Evolutionary conservation across 805 yeast species (phyloP).

Genomic region (Yarrowia bubula): DNA sequence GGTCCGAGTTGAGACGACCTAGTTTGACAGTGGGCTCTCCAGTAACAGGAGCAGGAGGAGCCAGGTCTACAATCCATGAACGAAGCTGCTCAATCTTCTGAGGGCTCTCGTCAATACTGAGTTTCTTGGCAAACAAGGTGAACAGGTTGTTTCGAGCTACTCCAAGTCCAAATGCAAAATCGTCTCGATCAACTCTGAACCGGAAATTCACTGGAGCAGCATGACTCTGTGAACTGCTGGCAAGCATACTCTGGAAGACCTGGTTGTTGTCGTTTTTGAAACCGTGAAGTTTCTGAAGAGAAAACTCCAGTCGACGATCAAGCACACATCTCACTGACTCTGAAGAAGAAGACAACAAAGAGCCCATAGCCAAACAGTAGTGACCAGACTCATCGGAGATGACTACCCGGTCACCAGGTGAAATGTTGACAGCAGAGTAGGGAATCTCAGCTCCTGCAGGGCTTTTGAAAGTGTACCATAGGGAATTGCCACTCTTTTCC

Average conservation of each 20-base stretch:
- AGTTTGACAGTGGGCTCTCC: slow-evolving; percentile 12
- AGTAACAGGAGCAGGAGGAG: slow-evolving; percentile 45
- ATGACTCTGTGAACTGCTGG: slow-evolving; percentile 3
- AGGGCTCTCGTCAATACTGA: slow-evolving; percentile 43
- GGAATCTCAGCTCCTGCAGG: slow-evolving; percentile 16
- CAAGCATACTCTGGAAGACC: slow-evolving; percentile 50
- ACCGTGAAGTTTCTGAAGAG: slow-evolving; percentile 43
- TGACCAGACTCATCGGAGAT: slow-evolving; percentile 81
- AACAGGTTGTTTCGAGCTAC: slow-evolving; percentile 73
- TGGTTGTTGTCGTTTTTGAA: slow-evolving; percentile 51
- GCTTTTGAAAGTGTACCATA: slow-evolving; percentile 3
- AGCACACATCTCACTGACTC: slow-evolving; percentile 51
- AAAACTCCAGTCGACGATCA: slow-evolving; percentile 51
- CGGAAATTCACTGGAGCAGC: slow-evolving; percentile 30
- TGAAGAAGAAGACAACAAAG: slow-evolving; percentile 47
- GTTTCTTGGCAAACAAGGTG: slow-evolving; percentile 51
- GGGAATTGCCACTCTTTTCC: slow-evolving; percentile 3
- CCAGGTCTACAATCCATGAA: slow-evolving; percentile 53
- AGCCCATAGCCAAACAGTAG: slow-evolving; percentile 68
- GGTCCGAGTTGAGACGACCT: slow-evolving; percentile 63
- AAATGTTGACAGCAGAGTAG: slow-evolving; percentile 30
- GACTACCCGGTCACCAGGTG: slow-evolving; percentile 59
- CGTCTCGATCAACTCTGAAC: slow-evolving; percentile 79
- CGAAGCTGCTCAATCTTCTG: slow-evolving; percentile 41
- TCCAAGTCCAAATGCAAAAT: slow-evolving; percentile 69